Percentiles rank a stretch among this genome's conserved stretches.
phyloP scores from a whole-genome alignment of 1,284 basidiomycete species.

The Pseudozyma tsukubaensis region DNA sequence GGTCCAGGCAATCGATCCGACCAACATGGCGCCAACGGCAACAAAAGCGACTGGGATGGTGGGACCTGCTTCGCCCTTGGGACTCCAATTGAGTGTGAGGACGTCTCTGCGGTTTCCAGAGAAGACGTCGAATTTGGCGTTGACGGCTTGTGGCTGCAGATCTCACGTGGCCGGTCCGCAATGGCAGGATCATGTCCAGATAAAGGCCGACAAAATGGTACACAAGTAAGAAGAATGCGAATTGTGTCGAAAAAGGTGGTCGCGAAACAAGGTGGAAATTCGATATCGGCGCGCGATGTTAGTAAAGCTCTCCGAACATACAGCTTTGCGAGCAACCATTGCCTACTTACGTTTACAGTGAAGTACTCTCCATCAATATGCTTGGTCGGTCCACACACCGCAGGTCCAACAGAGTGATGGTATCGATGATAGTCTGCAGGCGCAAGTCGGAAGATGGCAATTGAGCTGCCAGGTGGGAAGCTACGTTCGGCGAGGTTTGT shows the following conservation, averaged over 20 bases:
- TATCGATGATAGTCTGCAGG: constrained; percentile 94
- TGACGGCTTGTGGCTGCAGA: constrained; percentile 57
- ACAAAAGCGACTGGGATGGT: constrained; percentile 53
- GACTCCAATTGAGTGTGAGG: constrained; percentile 49
- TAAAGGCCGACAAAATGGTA: neutral
- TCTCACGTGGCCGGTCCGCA: constrained; percentile 2
- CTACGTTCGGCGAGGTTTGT: constrained; percentile 69
- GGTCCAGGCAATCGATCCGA: constrained; percentile 79
- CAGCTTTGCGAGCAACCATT: constrained; percentile 77
- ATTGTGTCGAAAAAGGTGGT: constrained; percentile 2
- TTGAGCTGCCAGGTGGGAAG: constrained; percentile 55
- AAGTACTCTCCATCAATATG: constrained; percentile 69
- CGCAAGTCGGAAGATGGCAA: constrained; percentile 82
- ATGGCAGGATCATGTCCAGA: neutral
- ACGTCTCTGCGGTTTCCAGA: constrained; percentile 56
- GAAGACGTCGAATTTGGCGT: constrained; percentile 63
- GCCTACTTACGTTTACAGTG: constrained; percentile 73
- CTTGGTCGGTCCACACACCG: constrained; percentile 73
- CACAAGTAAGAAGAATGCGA: neutral
- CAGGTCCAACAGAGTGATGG: constrained; percentile 86
- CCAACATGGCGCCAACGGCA: constrained; percentile 72
- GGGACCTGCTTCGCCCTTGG: constrained; percentile 21
- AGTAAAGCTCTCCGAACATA: constrained; percentile 74
- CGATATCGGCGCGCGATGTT: neutral
- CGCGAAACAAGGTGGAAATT: neutral